These are phyloP conservation scores for Kalanchoe fedtschenkoi DNA, from an alignment of 164 flowering plant species.

Conservation along the genomic window DNA sequence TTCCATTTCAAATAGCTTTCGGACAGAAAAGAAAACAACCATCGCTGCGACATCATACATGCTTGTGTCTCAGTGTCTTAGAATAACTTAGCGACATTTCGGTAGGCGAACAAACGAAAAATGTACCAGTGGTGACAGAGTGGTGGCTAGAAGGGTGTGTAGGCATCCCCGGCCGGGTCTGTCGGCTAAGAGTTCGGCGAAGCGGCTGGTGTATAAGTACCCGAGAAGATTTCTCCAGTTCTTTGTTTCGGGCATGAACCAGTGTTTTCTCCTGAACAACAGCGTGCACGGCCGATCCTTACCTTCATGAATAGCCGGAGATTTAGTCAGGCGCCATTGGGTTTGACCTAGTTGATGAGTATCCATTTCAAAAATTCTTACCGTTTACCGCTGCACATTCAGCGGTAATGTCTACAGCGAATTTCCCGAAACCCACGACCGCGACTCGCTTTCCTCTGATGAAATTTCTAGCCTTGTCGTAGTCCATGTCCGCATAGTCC, in stretches of 20 bases:
- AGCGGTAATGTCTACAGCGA: slow-evolving; percentile 7
- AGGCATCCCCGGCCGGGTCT: not conserved
- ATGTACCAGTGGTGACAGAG: not conserved
- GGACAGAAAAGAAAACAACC: not conserved
- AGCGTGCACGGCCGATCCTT: not conserved
- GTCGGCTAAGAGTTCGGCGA: not conserved
- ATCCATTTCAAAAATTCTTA: no score
- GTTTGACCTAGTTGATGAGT: no score
- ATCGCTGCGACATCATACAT: no score
- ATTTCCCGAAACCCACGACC: slow-evolving; percentile 5
- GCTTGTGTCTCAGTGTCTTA: no score
- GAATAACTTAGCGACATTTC: no score
- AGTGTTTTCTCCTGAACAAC: not conserved
- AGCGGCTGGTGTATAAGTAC: not conserved
- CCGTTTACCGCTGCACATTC: slow-evolving; percentile 7
- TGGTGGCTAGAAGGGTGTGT: not conserved
- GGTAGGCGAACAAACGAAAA: no score
- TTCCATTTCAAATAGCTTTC: not conserved
- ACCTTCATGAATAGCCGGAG: not conserved
- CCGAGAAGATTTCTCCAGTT: not conserved
- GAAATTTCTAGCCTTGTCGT: slow-evolving; percentile 17
- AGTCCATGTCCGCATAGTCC: slow-evolving; percentile 10
- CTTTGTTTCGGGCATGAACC: not conserved
- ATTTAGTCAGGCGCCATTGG: no score
- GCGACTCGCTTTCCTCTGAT: slow-evolving; percentile 16